Evolutionary conservation across 1,139 yeast genomes (phyloP), one percentile per base, ranked within the genome.

Genomic region (Pichia kudriavzevii): DNA sequence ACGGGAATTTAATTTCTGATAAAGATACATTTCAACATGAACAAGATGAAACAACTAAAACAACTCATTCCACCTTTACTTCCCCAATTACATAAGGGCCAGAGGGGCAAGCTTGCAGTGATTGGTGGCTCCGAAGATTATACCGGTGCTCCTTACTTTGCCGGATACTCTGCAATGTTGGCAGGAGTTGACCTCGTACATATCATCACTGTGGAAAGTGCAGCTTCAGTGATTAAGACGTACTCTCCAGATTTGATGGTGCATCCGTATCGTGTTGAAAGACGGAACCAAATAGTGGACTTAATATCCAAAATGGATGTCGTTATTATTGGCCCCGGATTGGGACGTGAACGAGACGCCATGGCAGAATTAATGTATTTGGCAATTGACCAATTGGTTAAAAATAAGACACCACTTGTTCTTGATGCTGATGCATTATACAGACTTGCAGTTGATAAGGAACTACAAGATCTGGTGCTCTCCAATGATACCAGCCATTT

Each of bases 221-320:
- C 97, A 1, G 93, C 84, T 1, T 61, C 79, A 0, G 79, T 84
- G 9, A 87, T 91, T 52, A 91, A 91, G 59, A 61, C 79, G 29
- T 91, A 91, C 58, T 75, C 94, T 7, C 97, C 98, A 0, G 91
- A 91, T 54, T 62, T 91, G 35, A 91, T 91, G 96, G 94, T 91
- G 3, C 97, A 91, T 60, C 98, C 98, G 0, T 85, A 84, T 54
- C 59, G 91, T 48, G 47, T 52, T 9, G 55, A 61, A 23, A 64
- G 81, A 5, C 48, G 83, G 49, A 76, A 78, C 21, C 74, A 75
- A 49, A 70, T 83, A 8, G 48, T 58, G 14, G 43, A 62, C 0
- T 55, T 88, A 22, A 59, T 91, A 23, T 67, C 68, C 24, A 62
- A 94, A 30, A 71, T 84, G 43, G 94, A 88, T 51, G 82, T 79